Percentiles rank a stretch among this genome's conserved stretches.
These are phyloP conservation scores for Brassica carinata DNA, from an alignment of 345 rosid species.

Conservation along the genomic window DNA sequence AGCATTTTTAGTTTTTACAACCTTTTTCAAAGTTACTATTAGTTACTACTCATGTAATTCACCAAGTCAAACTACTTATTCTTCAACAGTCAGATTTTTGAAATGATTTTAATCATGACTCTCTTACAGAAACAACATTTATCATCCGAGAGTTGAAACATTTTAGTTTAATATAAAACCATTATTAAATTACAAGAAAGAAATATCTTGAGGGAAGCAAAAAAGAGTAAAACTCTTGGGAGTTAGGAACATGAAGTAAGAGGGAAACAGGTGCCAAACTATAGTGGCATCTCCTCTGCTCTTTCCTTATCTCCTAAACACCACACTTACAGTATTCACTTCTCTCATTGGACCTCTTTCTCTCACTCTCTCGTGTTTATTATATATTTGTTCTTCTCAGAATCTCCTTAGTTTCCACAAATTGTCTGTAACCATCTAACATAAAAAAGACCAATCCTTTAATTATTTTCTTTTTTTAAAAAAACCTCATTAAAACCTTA, in stretches of 20 bases:
- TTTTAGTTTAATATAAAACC: not conserved
- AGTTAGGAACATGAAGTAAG: constrained; percentile 3
- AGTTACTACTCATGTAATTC: not conserved
- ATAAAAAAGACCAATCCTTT: not conserved
- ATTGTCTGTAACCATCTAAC: constrained; percentile 27
- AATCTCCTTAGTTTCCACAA: constrained; percentile 32
- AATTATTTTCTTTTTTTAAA: not conserved
- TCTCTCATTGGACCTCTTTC: constrained; percentile 42
- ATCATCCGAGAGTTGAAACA: not conserved
- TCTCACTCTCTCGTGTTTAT: constrained; percentile 1
- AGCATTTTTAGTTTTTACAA: not conserved
- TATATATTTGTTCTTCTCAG: constrained; percentile 17
- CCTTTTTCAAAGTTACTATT: not conserved
- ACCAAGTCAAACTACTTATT: not conserved
- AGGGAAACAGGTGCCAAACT: constrained; percentile 37
- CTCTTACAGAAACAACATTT: not conserved
- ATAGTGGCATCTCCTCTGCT: constrained; percentile 41
- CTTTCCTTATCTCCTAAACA: constrained; percentile 50
- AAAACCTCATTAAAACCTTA: constrained; percentile 30
- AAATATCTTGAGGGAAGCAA: not conserved
- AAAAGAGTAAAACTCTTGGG: constrained; percentile 5
- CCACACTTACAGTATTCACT: constrained; percentile 24
- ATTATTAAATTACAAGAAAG: not conserved
- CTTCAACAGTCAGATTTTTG: not conserved
- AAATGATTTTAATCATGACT: not conserved